Evolutionary conservation across 2,329 filamentous ascomycete genomes (phyloP), one percentile per base, ranked within the genome.

Genomic region (Rhinocladiella similis): DNA sequence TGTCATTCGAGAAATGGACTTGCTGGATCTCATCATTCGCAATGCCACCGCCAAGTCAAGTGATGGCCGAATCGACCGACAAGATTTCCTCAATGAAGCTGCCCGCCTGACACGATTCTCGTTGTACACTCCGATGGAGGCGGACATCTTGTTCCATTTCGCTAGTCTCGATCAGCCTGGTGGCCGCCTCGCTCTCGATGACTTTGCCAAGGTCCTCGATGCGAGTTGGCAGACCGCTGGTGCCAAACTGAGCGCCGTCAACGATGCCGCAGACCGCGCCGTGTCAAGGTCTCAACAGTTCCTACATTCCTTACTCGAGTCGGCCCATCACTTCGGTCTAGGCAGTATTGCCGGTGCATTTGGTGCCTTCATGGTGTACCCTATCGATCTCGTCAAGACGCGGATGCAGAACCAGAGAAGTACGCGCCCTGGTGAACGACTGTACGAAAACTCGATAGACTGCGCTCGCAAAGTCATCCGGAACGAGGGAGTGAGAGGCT

Each of bases 301-400:
- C 59, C 65, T 95, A 14, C 76, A 85, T 61, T 77, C 83, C 53
- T 70, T 91, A 29, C 74, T 90, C 13, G 89, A 92, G 70, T 96
- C 92, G 1, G 83, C 80, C 1, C 95, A 97, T 74, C 92, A 96
- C 79, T 99, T 99, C 71, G 85, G 79, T 2, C 84, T 99, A 5
- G 94, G 94, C 57, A 91, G 89, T 71, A 65, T 96, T 65, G 94
- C 94, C 6, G 94, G 94, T 75, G 94, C 94, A 9, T 99, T 99
- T 70, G 94, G 94, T 72, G 94, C 94, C 12, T 97, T 99, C 73
- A 97, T 99, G 91, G 94, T 99, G 52, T 99, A 99, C 73, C 94
- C 94, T 20, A 97, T 99, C 70, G 94, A 99, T 77, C 78, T 99
- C 60, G 94, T 99, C 73, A 99, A 99, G 83, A 99, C 94, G 1